A percentile compares a stretch with the other conserved stretches of the same genome.
Evolutionary conservation across 2,329 filamentous ascomycete genomes (phyloP).

Genomic region (Neoarthrinium moseri): DNA sequence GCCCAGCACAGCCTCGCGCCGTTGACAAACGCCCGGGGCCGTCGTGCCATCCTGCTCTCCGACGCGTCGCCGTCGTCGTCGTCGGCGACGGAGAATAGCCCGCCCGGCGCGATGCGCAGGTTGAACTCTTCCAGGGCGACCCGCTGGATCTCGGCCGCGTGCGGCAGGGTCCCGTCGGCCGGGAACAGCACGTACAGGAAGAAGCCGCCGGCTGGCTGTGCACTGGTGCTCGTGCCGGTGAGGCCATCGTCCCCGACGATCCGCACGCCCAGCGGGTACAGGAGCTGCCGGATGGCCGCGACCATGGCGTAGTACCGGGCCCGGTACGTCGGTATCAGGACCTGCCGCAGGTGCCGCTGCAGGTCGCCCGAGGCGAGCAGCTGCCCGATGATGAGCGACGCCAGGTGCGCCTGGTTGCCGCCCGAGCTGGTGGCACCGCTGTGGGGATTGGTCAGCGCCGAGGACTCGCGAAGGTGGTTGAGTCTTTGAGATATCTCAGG

Average conservation of each 20-base stretch:
- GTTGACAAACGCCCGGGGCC: background rate
- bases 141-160: background rate
- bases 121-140: slow-evolving; percentile 4
- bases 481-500: no score
- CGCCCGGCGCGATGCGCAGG: slow-evolving; percentile 2
- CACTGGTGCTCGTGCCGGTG: background rate
- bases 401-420: slow-evolving; percentile 21
- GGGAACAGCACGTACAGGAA: slow-evolving; percentile 6
- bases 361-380: slow-evolving; percentile 52
- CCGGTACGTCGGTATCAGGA: slow-evolving; percentile 55
- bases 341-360: slow-evolving; percentile 49
- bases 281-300: slow-evolving; percentile 15
- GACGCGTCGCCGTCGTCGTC: background rate
- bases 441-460: background rate
- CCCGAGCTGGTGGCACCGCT: slow-evolving; percentile 7
- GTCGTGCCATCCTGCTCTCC: no score
- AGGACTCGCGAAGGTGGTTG: no score
- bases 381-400: slow-evolving; percentile 36
- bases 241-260: slow-evolving; percentile 10
- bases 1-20: slow-evolving; percentile 8
- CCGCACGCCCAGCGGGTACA: slow-evolving; percentile 20
- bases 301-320: slow-evolving; percentile 21
- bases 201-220: background rate
- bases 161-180: background rate
- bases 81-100: background rate